phyloP scores from a whole-genome alignment of 2,329 filamentous ascomycete species.

The Hirsutella thompsonii region DNA sequence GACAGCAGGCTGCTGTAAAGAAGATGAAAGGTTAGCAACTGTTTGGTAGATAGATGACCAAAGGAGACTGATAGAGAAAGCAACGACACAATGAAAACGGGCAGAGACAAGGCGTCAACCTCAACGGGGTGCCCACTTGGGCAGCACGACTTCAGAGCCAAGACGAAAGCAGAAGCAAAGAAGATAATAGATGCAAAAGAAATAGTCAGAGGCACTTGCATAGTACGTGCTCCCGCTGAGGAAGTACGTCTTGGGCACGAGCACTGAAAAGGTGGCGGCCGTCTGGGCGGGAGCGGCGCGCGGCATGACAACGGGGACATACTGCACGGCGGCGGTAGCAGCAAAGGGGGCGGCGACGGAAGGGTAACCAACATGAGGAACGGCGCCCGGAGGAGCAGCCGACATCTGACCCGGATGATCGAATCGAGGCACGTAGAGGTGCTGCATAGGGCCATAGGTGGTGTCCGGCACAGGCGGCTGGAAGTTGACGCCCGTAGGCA shows the following conservation, averaged over 20 bases:
- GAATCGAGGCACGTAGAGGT: slow-evolving; percentile 42
- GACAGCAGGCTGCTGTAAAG: slow-evolving; percentile 14
- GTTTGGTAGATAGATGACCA: background rate
- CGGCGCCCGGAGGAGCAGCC: slow-evolving; percentile 15
- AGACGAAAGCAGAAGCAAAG: too few relatives aligned
- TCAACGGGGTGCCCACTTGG: too few relatives aligned
- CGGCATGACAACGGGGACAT: background rate
- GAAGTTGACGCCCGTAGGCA: slow-evolving; percentile 33
- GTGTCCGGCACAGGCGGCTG: slow-evolving; percentile 48
- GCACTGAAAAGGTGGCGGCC: slow-evolving; percentile 13
- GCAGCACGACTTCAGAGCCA: too few relatives aligned
- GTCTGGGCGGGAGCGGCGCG: slow-evolving; percentile 5
- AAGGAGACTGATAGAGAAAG: background rate
- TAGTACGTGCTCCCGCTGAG: slow-evolving; percentile 21
- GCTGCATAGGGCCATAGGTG: slow-evolving; percentile 38
- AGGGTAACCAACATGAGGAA: slow-evolving; percentile 2
- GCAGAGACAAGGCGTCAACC: too few relatives aligned
- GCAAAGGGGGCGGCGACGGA: background rate
- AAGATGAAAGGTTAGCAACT: background rate
- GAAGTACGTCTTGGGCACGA: slow-evolving; percentile 20
- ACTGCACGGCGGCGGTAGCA: slow-evolving; percentile 10
- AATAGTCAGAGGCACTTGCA: slow-evolving; percentile 21
- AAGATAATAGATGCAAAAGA: too few relatives aligned
- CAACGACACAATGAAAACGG: background rate
- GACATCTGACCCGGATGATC: slow-evolving; percentile 21